A percentile compares a stretch with the other conserved stretches of the same genome.
Conservation (phyloP, 257 asterid genomes). For the Gardenia jasminoides region DNA sequence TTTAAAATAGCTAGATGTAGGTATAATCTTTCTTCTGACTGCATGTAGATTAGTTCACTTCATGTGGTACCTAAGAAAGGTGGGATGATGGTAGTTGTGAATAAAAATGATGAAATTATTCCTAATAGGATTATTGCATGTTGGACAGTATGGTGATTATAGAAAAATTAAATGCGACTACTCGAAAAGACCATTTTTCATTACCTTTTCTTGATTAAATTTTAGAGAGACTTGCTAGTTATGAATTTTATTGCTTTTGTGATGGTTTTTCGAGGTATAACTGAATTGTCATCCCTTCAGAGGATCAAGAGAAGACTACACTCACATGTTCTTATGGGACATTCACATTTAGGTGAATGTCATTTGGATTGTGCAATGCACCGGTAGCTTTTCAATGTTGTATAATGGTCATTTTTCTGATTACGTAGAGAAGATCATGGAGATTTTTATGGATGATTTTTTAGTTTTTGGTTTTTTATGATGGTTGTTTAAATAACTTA, state of each 20-base stretch:
- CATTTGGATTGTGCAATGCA: too few species aligned
- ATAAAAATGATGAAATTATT: not conserved
- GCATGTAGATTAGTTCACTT: too few species aligned
- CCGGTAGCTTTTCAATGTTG: too few species aligned
- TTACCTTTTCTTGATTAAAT: not conserved
- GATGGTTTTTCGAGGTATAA: not conserved
- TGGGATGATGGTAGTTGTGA: too few species aligned
- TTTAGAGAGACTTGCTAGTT: not conserved
- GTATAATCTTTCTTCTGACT: not conserved
- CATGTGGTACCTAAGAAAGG: not conserved
- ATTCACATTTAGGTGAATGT: too few species aligned
- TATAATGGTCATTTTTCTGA: not conserved
- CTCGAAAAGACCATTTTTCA: not conserved
- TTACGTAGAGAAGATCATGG: not conserved
- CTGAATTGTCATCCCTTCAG: not conserved
- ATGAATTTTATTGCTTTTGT: too few species aligned
- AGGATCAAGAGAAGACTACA: not conserved
- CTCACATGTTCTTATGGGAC: not conserved
- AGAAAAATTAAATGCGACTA: not conserved
- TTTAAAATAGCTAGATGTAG: not conserved
- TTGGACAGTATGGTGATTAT: not conserved
- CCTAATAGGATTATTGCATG: too few species aligned
- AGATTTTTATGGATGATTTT: not conserved
- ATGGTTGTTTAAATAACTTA: too few species aligned
- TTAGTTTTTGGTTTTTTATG: not conserved